Percentiles rank a stretch among this genome's conserved stretches.
phyloP scores from a whole-genome alignment of 495 filamentous ascomycete species.

The Rostrohypoxylon terebratum region DNA sequence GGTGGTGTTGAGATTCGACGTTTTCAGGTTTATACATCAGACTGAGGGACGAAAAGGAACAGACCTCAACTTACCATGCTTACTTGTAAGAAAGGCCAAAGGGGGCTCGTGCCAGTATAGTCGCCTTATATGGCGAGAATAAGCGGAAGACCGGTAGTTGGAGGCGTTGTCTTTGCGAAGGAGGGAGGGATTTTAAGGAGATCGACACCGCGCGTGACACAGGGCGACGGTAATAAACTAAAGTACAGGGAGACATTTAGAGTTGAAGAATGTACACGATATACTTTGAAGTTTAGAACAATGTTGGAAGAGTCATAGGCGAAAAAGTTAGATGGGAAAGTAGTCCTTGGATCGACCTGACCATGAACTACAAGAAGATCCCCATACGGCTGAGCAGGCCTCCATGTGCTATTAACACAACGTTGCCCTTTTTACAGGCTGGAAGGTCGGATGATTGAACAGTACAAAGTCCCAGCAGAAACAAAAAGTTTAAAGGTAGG shows the following conservation, averaged over 20 bases:
- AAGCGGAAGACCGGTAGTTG: constrained; percentile 27
- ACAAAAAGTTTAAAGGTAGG: constrained; percentile 18
- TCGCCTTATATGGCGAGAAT: constrained; percentile 32
- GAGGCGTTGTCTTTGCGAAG: constrained; percentile 29
- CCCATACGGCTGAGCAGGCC: constrained; percentile 22
- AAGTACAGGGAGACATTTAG: constrained; percentile 34
- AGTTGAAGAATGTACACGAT: constrained; percentile 25
- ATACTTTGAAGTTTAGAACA: constrained; percentile 15
- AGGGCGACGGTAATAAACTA: constrained; percentile 25
- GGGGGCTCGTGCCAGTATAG: constrained; percentile 27
- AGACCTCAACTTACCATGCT: constrained; percentile 49
- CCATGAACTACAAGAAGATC: constrained; percentile 20
- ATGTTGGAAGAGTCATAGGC: constrained; percentile 39
- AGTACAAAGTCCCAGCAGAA: constrained; percentile 24
- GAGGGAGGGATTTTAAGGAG: constrained; percentile 25
- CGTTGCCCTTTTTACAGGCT: constrained; percentile 27
- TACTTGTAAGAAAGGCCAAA: constrained; percentile 41
- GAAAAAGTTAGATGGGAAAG: constrained; percentile 11
- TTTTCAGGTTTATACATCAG: constrained; percentile 28
- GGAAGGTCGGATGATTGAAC: constrained; percentile 45
- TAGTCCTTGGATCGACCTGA: constrained; percentile 34
- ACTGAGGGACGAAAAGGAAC: constrained; percentile 1
- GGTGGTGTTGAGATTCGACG: constrained; percentile 11
- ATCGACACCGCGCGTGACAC: constrained; percentile 38
- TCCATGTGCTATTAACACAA: constrained; percentile 39